These are phyloP conservation scores for Phytophthora uliginosa DNA, from an alignment of 352 stramenopile genomes.

Conservation along the genomic window DNA sequence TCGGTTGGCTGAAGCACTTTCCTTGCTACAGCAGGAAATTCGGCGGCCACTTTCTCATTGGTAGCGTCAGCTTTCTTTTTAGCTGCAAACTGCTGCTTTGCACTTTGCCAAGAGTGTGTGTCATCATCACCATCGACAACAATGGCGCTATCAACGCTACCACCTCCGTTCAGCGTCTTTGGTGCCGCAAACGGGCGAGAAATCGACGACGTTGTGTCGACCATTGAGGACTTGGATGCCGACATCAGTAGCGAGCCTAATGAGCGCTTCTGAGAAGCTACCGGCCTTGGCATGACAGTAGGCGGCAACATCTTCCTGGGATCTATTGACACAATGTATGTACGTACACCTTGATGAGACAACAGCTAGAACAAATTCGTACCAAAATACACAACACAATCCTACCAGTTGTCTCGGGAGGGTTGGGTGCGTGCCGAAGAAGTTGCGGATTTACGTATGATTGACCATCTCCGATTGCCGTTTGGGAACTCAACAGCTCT, in stretches of 20 bases:
- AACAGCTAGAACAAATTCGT: neutral
- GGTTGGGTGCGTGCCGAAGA: slow-evolving; percentile 40
- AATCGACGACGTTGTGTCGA: slow-evolving; percentile 76
- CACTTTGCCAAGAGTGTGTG: slow-evolving; percentile 39
- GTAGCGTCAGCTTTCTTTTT: slow-evolving; percentile 10
- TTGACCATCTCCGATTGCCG: slow-evolving; percentile 81
- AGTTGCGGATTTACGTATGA: slow-evolving; percentile 84
- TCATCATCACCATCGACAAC: slow-evolving; percentile 25
- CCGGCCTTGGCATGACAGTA: slow-evolving; percentile 8
- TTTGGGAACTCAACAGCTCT: slow-evolving; percentile 30
- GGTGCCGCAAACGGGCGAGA: slow-evolving; percentile 64
- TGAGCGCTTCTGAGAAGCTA: slow-evolving; percentile 51
- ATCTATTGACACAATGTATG: slow-evolving; percentile 14
- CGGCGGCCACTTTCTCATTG: slow-evolving; percentile 32
- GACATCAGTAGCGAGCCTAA: slow-evolving; percentile 68
- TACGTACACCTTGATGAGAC: neutral
- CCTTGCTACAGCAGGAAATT: slow-evolving; percentile 65
- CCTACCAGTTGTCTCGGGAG: slow-evolving; percentile 30
- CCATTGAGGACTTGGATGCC: slow-evolving; percentile 64
- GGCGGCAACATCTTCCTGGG: slow-evolving; percentile 7
- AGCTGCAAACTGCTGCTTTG: slow-evolving; percentile 44
- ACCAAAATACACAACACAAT: neutral
- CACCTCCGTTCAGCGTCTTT: slow-evolving; percentile 14
- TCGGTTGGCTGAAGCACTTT: slow-evolving; percentile 59
- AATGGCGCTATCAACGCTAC: slow-evolving; percentile 22